Percentiles rank a stretch among this genome's conserved stretches.
Evolutionary conservation across 805 yeast species (phyloP).

Genomic region (Maudiozyma bulderi): DNA sequence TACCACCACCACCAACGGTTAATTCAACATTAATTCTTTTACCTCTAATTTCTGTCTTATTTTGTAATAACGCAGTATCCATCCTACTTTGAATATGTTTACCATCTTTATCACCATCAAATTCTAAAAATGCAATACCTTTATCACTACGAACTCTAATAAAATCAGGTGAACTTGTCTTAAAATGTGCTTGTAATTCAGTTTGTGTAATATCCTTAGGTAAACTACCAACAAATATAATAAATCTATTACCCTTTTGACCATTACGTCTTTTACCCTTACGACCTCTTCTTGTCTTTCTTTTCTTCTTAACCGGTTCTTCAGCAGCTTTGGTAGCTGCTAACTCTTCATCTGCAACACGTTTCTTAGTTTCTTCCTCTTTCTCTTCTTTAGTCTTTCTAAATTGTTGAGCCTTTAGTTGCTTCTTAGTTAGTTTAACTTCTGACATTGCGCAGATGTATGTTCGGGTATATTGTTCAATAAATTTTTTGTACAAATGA

Average conservation of each 20-base stretch:
- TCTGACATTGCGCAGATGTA: constrained; percentile 5
- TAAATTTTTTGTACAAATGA: neutral
- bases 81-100: constrained; percentile 62
- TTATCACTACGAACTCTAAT: constrained; percentile 74
- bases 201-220: constrained; percentile 61
- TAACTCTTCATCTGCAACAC: constrained; percentile 21
- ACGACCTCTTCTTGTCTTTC: constrained; percentile 50
- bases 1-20: constrained; percentile 98
- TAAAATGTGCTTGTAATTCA: constrained; percentile 63
- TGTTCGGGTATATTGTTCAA: neutral
- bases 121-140: constrained; percentile 90
- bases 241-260: constrained; percentile 51
- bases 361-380: constrained; percentile 11
- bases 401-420: constrained; percentile 28
- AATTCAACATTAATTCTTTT: constrained; percentile 90
- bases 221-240: constrained; percentile 83
- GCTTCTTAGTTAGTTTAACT: constrained; percentile 30
- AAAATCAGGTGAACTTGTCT: constrained; percentile 59
- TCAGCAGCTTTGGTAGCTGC: constrained; percentile 10
- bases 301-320: constrained; percentile 41
- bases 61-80: constrained; percentile 78
- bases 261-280: constrained; percentile 55
- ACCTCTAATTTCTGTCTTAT: constrained; percentile 54
- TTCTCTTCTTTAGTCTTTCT: constrained; percentile 26
- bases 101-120: constrained; percentile 38